Base-by-base conservation (phyloP, 2,329 filamentous ascomycete species). In the Pseudocercospora pini-densiflorae region DNA sequence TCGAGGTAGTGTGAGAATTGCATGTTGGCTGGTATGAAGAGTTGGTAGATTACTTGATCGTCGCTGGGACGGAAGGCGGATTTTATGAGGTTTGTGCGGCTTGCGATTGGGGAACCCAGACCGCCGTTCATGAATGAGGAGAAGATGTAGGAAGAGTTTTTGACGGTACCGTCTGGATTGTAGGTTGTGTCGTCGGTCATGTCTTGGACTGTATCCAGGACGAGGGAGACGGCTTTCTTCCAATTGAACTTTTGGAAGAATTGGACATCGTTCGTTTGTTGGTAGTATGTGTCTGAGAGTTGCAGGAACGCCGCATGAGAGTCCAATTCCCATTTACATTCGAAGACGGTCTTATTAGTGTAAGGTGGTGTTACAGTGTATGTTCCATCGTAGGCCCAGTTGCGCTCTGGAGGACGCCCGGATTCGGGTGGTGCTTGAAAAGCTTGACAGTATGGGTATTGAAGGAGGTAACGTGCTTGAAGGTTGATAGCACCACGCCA, bases 401-500 rank as follows among this genome's bases (percentile, higher is more conserved):
- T 83, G 10, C 62, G 59, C 5, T 78, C 76, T 3, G 76, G 75
- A 5, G 72, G 62, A 14, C 53, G 60, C 12, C 55, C 54, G 14
- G 64, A 66, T 45, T 66, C 64, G 19, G 24, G 31, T 2, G 82
- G 82, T 27, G 82, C 79, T 65, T 84, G 82, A 71, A 84, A 84
- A 6, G 82, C 79, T 71, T 84, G 83, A 75, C 82, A 84, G 69
- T 82, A 84, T 6, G 82, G 82, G 8, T 85, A 86, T 27, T 85
- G 83, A 60, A 86, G 81, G 61, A 92, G 84, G 75, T 90, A 91
- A 49, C 89, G 83, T 21, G 88, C 83, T 75, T 92, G 90, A 4
- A 90, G 81, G 74, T 92, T 92, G 75, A 92, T 90, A 4, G 89
- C 84, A 0, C 90, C 89, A 12, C 89, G 85, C 78, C 88, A 91